Evolutionary conservation across 257 asterid species (phyloP), one percentile per base, ranked within the genome.

Genomic region (Solanum etuberosum): DNA sequence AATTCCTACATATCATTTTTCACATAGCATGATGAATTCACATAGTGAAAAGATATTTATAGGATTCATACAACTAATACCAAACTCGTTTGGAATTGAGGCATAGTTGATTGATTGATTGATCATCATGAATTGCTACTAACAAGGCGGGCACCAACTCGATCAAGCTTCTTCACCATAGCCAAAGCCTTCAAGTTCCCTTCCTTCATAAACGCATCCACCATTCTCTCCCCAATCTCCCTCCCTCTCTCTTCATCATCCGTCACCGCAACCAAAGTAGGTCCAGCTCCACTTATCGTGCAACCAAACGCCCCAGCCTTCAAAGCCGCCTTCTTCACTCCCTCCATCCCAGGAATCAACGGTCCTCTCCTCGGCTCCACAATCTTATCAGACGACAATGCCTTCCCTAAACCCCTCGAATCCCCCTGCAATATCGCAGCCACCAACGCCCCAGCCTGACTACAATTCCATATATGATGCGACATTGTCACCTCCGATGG

Each of bases 251-350:
- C 96, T 88, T 92, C 97, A 42, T 85, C 78, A 68, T 95, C 98
- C 0, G 93, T 93, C 90, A 96, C 95, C 0, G 99, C 98, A 51
- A 96, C 98, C 2, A 93, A 95, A 3, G 99, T 96, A 0, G 99
- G 99, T 43, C 99, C 99, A 0, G 99, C 96, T 31, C 99, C 99
- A 23, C 99, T 96, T 32, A 96, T 96, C 32, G 99, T 96, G 92
- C 99, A 95, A 10, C 99, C 99, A 37, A 88, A 94, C 1, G 98
- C 96, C 88, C 99, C 98, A 0, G 96, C 96, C 57, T 86, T 88
- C 27, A 95, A 87, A 0, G 99, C 98, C 0, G 98, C 98, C 57
- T 89, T 95, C 95, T 96, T 96, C 51, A 95, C 99, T 0, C 94
- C 97, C n/a, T 89, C 95, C 99, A 96, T 95, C 32, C 99, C 99